Base-by-base conservation (phyloP, 257 asterid species). In the Primulina huaijiensis region DNA sequence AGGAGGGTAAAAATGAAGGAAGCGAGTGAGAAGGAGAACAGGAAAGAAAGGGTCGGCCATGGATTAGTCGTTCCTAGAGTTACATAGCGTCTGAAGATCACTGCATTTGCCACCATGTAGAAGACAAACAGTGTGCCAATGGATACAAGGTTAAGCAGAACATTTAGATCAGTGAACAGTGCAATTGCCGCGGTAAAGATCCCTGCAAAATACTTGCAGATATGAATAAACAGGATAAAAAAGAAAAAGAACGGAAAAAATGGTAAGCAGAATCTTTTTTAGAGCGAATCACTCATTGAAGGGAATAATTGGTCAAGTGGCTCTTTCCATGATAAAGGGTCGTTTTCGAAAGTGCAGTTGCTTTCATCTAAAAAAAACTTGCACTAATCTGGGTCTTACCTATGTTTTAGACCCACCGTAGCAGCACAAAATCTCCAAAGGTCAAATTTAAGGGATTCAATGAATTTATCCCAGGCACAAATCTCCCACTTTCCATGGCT, bases 41-140 rank as follows among this genome's bases (percentile, higher is more conserved):
- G 63, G 86, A 79, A 90, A 2, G 88, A 86, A 17, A 85, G 64
- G 0, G 97, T 90, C 0, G 97, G 93, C 97, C 91, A 84, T 71
- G 90, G 95, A 65, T 85, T 94, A 8, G 93, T 87, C 2, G 83
- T 73, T 6, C 90, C 96, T 0, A 70, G 57, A 0, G 79, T 21
- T 1, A 89, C 96, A 27, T 90, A 90, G 2, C 99, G 99, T 65
- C 91, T 74, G 82, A 82, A 93, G 60, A 93, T 90, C 20, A 93
- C 96, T 2, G 99, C 99, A 69, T 84, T 93, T 2, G 95, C 96
- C 10, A 94, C 99, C 92, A 91, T 82, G 88, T 82, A 89, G 90
- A 91, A 94, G 40, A 94, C 95, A 23, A 94, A 94, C 1, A 94
- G 89, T 1, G 99, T 89, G 59, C 97, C 97, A 3, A 94, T 91